phyloP scores from a whole-genome alignment of 768 basidiomycete species.

The Suillus lakei region DNA sequence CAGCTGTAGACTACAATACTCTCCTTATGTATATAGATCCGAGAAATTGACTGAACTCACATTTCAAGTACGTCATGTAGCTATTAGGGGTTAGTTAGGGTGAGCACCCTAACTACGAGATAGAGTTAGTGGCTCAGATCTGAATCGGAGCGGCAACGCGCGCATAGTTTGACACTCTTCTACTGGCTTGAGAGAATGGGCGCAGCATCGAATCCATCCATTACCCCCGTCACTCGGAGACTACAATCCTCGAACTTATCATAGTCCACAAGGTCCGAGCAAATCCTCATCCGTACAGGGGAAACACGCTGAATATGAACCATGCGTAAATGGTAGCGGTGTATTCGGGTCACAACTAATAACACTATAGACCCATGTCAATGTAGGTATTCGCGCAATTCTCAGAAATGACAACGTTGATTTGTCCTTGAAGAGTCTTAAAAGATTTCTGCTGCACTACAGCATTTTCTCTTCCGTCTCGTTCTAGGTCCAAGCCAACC shows the following conservation, averaged over 20 bases:
- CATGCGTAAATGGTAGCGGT: not conserved
- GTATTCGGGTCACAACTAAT: not conserved
- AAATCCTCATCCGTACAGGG: no score
- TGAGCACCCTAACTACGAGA: no score
- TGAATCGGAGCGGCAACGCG: not conserved
- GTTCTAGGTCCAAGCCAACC: not conserved
- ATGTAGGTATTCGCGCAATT: not conserved
- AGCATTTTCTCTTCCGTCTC: not conserved
- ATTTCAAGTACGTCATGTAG: not conserved
- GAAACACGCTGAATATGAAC: no score
- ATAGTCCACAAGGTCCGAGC: no score
- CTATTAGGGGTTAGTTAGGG: no score
- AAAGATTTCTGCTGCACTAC: not conserved
- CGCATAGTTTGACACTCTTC: not conserved
- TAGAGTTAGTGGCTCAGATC: not conserved
- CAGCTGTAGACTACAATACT: not conserved
- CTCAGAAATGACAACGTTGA: not conserved
- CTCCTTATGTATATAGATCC: not conserved
- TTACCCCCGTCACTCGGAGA: no score
- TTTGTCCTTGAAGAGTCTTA: not conserved
- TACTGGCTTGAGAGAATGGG: not conserved
- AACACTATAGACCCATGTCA: not conserved
- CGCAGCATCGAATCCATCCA: no score
- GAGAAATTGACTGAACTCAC: not conserved
- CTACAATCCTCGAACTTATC: no score